Evolutionary conservation across 2,329 filamentous ascomycete species (phyloP).

Genomic region (Rhinocladiella similis): DNA sequence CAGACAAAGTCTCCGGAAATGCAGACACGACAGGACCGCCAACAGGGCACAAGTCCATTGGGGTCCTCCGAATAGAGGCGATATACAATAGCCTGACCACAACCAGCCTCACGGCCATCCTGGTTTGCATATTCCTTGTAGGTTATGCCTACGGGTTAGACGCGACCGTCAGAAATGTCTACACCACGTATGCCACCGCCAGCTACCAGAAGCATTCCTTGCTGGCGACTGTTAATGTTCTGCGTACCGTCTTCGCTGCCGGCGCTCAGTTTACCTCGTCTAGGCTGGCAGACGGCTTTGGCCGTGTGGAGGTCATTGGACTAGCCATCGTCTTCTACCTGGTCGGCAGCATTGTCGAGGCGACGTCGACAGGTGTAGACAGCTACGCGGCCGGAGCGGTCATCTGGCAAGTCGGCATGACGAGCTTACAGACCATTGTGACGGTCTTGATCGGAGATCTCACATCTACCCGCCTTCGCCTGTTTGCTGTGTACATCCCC

Average conservation of each 20-base stretch:
- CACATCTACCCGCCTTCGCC: not conserved
- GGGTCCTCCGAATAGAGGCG: not conserved
- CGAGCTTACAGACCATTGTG: not conserved
- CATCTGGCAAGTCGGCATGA: not conserved
- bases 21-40: not conserved
- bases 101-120: not conserved
- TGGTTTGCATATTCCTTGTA: not conserved
- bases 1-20: not conserved
- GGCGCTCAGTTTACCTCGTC: not conserved
- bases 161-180: not conserved
- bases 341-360: not conserved
- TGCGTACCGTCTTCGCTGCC: not conserved
- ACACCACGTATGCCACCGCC: slow-evolving; percentile 1
- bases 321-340: not conserved
- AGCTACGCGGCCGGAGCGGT: not conserved
- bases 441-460: not conserved
- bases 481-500: not conserved
- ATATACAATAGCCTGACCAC: not conserved
- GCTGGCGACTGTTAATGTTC: not conserved
- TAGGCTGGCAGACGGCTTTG: not conserved
- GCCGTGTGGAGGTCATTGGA: slow-evolving; percentile 1
- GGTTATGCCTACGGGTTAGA: slow-evolving; percentile 1
- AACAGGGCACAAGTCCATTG: not conserved
- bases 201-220: slow-evolving; percentile 1
- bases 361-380: not conserved